Evolutionary conservation across 495 filamentous ascomycete species (phyloP), one percentile per base, ranked within the genome.

Genomic region (Haplographium delicatum): DNA sequence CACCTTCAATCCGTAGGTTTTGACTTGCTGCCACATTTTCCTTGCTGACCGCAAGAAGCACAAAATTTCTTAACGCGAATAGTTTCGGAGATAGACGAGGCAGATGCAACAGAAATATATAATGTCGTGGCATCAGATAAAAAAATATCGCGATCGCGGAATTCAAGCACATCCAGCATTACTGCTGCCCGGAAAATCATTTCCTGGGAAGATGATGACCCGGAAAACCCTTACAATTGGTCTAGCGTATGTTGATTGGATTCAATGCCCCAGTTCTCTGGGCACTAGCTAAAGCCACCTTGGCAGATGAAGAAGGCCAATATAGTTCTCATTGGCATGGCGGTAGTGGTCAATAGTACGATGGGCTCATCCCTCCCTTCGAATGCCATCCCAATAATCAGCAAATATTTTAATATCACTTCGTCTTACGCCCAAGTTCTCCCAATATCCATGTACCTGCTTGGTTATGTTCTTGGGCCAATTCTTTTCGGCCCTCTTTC

Each of bases 271-370:
- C 11, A 39, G 11, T 13, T 25, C 39, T 20, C 3, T 20, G 35
- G n/a, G 9, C 10, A 18, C 26, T 49, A 10, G 20, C 9, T 61
- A 37, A 43, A 37, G 1, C 0, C 7, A 7, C 11, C 16, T 11
- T 26, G 42, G 16, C 25, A 78, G 72, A 52, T 54, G 35, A 80
- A 72, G 60, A 89, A 89, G 53, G 55, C 68, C 9, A 70, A 69
- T 41, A 72, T 85, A 11, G 59, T 85, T 2, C 43, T 76, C 11
- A 70, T 74, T 1, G 73, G 75, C 44, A 80, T 86, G 65, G 61
- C 80, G 54, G 68, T 79, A 24, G 85, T 90, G 35, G 62, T 87
- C 60, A 90, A 89, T 65, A 82, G 77, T 27, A 89, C 86, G n/a
- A 76, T 90, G 58, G 80, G 80, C 2, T 84, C 79, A 24, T 74